Evolutionary conservation across 2,329 filamentous ascomycete species (phyloP).

Genomic region (Sporothrix brasiliensis): DNA sequence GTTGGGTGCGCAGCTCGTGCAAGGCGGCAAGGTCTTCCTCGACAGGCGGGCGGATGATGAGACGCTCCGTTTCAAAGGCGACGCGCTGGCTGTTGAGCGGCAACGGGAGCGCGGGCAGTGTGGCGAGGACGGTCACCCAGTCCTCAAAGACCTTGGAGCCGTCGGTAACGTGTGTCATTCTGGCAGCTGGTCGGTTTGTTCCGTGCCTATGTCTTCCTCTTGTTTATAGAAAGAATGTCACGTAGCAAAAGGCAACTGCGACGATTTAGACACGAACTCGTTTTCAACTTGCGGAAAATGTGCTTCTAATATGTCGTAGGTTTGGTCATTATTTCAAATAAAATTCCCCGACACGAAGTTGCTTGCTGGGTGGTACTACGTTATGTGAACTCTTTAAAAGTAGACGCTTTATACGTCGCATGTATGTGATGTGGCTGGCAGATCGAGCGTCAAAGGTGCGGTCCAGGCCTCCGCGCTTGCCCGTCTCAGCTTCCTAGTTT

Average conservation of each 20-base stretch:
- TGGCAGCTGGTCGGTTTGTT: neutral
- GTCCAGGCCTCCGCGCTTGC: neutral
- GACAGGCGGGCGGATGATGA: slow-evolving; percentile 57
- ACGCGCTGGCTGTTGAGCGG: slow-evolving; percentile 47
- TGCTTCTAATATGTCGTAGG: slow-evolving; percentile 1
- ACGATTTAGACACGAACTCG: neutral
- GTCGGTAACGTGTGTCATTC: slow-evolving; percentile 6
- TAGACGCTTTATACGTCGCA: neutral
- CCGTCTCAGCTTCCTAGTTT: neutral
- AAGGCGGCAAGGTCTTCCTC: slow-evolving; percentile 55
- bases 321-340: neutral
- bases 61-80: slow-evolving; percentile 54
- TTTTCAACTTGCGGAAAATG: neutral
- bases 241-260: neutral
- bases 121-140: slow-evolving; percentile 54
- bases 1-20: slow-evolving; percentile 57
- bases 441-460: neutral
- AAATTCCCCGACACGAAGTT: neutral
- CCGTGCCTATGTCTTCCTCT: slow-evolving; percentile 17
- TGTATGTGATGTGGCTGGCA: neutral
- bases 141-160: slow-evolving; percentile 48
- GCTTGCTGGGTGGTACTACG: neutral
- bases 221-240: neutral
- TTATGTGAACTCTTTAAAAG: neutral
- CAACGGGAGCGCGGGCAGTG: slow-evolving; percentile 49